Conservation (phyloP, 306 rosid genomes). For the Dryas octopetala region DNA sequence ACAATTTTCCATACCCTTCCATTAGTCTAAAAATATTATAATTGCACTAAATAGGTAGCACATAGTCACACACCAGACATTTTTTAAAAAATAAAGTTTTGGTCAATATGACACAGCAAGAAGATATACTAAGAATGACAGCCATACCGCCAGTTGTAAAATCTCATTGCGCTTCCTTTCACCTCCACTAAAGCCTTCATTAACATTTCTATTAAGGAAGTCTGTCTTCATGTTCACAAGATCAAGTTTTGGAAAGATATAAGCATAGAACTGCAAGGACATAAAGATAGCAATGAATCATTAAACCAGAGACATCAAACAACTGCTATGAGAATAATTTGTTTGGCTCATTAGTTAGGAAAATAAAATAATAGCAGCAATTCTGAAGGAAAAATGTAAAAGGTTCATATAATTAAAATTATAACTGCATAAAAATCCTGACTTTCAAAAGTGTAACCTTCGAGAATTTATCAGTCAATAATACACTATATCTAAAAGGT, state of each 20-base stretch:
- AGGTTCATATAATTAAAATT: too few species aligned
- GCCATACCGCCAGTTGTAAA: constrained; percentile 75
- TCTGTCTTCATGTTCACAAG: constrained; percentile 90
- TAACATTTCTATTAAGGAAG: constrained; percentile 90
- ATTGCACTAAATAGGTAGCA: background rate
- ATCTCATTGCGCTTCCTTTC: constrained; percentile 93
- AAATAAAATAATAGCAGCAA: too few species aligned
- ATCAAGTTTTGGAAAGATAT: constrained; percentile 72
- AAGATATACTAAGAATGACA: background rate
- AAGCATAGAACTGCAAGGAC: constrained; percentile 67
- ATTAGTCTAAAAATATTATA: background rate
- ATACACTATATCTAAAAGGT: too few species aligned
- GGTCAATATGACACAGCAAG: background rate
- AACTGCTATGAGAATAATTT: background rate
- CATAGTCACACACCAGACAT: background rate
- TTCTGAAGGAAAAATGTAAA: too few species aligned
- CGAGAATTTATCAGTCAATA: too few species aligned
- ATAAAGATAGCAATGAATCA: constrained; percentile 20
- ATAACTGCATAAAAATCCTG: too few species aligned
- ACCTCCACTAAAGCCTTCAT: constrained; percentile 97
- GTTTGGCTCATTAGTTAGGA: background rate
- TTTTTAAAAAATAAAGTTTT: background rate
- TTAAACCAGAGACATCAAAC: constrained; percentile 4
- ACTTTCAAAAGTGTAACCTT: too few species aligned
- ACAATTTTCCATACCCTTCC: background rate